Evolutionary conservation across 345 rosid species (phyloP), one percentile per base, ranked within the genome.

Genomic region (Acer negundo): DNA sequence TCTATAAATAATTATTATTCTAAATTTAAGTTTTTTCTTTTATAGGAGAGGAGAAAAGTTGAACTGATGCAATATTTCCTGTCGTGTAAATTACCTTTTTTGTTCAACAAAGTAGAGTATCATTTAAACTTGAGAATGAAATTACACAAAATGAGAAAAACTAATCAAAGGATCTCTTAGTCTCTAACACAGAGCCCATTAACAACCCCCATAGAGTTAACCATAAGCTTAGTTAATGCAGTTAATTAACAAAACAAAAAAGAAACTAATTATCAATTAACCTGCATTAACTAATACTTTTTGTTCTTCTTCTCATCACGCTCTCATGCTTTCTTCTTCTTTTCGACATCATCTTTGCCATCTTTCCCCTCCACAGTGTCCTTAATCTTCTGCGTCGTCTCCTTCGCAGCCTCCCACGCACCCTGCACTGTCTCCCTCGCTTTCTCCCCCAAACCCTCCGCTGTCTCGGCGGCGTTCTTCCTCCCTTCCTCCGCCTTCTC

Each of bases 281-380:
- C 20, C 63, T 31, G 7, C 28, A 71, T 7, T 28, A 28, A 11
- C 7, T 31, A 73, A 8, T 53, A 42, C 19, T 69, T 20, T 24
- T 59, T 74, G 11, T 75, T 46, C 12, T 80, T 58, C 46, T 74
- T 53, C n/a, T 68, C 24, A 35, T 46, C 49, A 42, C 46, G 11
- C 19, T 59, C n/a, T 13, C 68, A 61, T 9, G 47, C 68, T 16
- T 64, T 58, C 69, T 51, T 42, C 67, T 78, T 82, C 40, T 40
- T 40, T 8, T 67, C 31, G 1, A 65, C 77, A 66, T 78, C 79
- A 3, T 82, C 76, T 1, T 78, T 76, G 24, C 67, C 78, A 31
- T 71, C 77, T 61, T 83, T 81, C 15, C 89, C 89, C 0, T 77
- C 85, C 38, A 79, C 81, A 0, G 83, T 84, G 81, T 87, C 87